Evolutionary conservation across 768 basidiomycete genomes (phyloP), one percentile per base, ranked within the genome.

Genomic region (Tremella mesenterica): DNA sequence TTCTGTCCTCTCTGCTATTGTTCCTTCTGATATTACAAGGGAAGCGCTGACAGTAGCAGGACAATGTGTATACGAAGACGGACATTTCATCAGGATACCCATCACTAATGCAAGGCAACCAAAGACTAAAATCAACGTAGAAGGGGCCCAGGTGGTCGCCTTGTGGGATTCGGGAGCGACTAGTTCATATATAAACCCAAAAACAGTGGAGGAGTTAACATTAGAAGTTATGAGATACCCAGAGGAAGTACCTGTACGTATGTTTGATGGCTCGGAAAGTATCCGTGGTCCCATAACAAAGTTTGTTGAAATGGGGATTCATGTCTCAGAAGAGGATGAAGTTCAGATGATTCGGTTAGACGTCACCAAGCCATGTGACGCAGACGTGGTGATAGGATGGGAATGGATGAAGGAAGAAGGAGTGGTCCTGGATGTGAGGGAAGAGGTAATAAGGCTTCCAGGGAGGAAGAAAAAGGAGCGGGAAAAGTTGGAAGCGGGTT

Each of bases 141-240:
- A 36, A 36, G 33, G 18, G 10, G 18, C 33, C 33, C 33, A 36
- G 18, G 33, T 36, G 12, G 18, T 36, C 33, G 33, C n/a, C 12
- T 36, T 48, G 10, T 48, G 46, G 46, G 46, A 48, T 23, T 26
- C 46, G 10, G 46, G 46, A 12, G 46, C 46, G 8, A 48, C 46
- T 28, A 28, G 30, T 9, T 48, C 10, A 7, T 48, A 48, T 21
- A 28, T 48, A 13, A 28, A 48, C 21, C 46, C 10, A 8, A 10
- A 23, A 8, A 28, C 27, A 9, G 46, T 48, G 9, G 28, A 9
- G 14, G 30, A 48, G 21, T 21, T 48, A 21, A 14, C 23, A 9
- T 10, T 28, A 21, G 8, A 9, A 10, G 10, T 9, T 13, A 12
- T 28, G 13, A 8, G 12, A 48, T 29, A 48, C 21, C 9, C 16